These are phyloP conservation scores for Neocallimastix lanati DNA, from an alignment of 192 early-diverging fungal species.

Conservation along the genomic window DNA sequence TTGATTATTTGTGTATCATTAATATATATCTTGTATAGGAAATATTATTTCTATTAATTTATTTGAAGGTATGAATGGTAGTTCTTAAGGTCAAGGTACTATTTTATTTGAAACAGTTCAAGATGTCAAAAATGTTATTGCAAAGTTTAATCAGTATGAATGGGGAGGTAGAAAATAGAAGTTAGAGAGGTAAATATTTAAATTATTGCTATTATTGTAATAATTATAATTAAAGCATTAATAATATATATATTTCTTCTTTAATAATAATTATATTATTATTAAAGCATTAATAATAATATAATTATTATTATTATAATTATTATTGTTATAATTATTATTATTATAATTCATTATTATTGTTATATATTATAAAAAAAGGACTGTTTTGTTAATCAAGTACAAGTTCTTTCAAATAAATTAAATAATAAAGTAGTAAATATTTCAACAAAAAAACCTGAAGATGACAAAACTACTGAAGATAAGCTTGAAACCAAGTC, in stretches of 20 bases:
- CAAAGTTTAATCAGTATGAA: constrained; percentile 60
- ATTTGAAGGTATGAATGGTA: constrained; percentile 26
- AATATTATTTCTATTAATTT: constrained; percentile 52
- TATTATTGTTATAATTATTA: neutral
- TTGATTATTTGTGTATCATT: too few relatives aligned
- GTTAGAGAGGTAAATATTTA: constrained; percentile 49
- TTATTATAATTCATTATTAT: neutral
- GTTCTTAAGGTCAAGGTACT: constrained; percentile 53
- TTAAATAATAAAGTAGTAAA: neutral
- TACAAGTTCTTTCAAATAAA: neutral
- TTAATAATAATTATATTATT: too few relatives aligned
- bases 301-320: neutral
- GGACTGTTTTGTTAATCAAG: neutral
- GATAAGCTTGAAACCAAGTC: neutral
- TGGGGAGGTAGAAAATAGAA: constrained; percentile 57
- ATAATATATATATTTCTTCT: too few relatives aligned
- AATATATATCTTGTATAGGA: constrained; percentile 10
- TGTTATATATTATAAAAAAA: neutral
- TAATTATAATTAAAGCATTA: too few relatives aligned
- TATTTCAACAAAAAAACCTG: neutral
- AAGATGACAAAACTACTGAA: neutral
- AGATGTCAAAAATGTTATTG: constrained; percentile 55
- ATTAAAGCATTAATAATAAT: too few relatives aligned
- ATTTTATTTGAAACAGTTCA: constrained; percentile 49
- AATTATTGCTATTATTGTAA: too few relatives aligned